Base-by-base conservation (phyloP, 331 rosid species). In the Malus hybrid region DNA sequence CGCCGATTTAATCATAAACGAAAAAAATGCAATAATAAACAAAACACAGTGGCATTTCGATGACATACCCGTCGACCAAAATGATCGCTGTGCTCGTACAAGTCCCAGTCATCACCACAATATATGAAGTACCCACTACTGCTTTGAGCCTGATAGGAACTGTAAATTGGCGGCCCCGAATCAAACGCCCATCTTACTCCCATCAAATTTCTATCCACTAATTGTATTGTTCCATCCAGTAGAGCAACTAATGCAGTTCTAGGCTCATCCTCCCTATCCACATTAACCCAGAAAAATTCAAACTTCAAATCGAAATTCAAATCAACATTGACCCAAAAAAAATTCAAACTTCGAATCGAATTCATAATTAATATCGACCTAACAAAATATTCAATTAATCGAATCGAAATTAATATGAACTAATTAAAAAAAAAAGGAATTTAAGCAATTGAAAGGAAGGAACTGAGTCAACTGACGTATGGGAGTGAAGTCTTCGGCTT, bases 21-120 rank as follows among this genome's bases (percentile, higher is more conserved):
- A 63, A 5, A 33, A 33, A 66, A 10, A 15, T 4, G 16, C 11
- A 60, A 27, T 52, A 69, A 80, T 55, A 83, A 34, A 19, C 62
- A 24, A 39, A 52, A 69, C 65, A 69, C n/a, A 69, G 20, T 19
- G 70, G 65, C 29, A 24, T 13, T 31, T 15, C 27, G 15, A 57
- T 57, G 63, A 24, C 73, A 71, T 86, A 90, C 94, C 94, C 64
- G 70, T 89, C 64, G 84, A 72, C 88, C 97, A 80, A 77, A 77
- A 80, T 79, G 82, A 61, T 82, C 61, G 16, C 71, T 86, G 59
- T 87, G 88, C 71, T 80, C 64, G 73, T 88, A 88, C 82, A 93
- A 71, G 19, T 74, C 74, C 93, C 97, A 91, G 65, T 93, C 94
- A 69, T 91, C 93, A 75, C 93, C 98, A 10, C 87, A 86, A 60